Evolutionary conservation across 345 rosid genomes (phyloP).

Genomic region (Raphanus raphanistrum): DNA sequence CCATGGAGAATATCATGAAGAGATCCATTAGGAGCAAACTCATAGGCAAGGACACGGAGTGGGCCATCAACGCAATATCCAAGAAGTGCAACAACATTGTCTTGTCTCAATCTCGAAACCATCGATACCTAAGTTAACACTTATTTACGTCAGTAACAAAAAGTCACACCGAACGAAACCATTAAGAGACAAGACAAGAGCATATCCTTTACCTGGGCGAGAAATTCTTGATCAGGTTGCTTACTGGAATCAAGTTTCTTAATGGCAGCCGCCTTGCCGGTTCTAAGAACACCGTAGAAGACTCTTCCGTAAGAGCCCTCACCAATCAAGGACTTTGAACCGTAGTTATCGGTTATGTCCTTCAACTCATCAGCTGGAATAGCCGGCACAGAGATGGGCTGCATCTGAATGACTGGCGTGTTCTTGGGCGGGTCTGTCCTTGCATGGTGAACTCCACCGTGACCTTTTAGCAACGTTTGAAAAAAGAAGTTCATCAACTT

Average conservation of each 20-base stretch:
- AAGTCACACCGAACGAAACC: not conserved
- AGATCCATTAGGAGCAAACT: slow-evolving; percentile 90
- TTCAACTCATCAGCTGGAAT: slow-evolving; percentile 57
- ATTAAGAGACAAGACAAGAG: no score
- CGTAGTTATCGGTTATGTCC: slow-evolving; percentile 70
- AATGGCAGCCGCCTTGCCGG: slow-evolving; percentile 67
- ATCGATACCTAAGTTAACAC: slow-evolving; percentile 64
- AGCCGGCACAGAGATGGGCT: slow-evolving; percentile 57
- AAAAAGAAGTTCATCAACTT: not conserved
- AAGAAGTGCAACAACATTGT: slow-evolving; percentile 72
- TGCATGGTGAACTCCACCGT: slow-evolving; percentile 48
- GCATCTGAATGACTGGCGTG: slow-evolving; percentile 46
- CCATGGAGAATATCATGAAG: slow-evolving; percentile 94
- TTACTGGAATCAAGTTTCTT: slow-evolving; percentile 90
- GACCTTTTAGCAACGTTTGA: slow-evolving; percentile 41
- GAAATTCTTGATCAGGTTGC: slow-evolving; percentile 86
- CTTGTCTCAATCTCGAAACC: slow-evolving; percentile 89
- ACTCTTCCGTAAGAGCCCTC: slow-evolving; percentile 97
- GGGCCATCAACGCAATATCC: slow-evolving; percentile 84
- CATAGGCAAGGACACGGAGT: slow-evolving; percentile 81
- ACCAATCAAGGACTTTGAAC: slow-evolving; percentile 69
- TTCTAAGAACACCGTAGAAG: slow-evolving; percentile 68
- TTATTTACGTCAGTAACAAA: not conserved
- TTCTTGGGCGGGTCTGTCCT: slow-evolving; percentile 44
- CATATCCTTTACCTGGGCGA: slow-evolving; percentile 71